Evolutionary conservation across 331 rosid species (phyloP).

Genomic region (Erythrophleum ivorense): DNA sequence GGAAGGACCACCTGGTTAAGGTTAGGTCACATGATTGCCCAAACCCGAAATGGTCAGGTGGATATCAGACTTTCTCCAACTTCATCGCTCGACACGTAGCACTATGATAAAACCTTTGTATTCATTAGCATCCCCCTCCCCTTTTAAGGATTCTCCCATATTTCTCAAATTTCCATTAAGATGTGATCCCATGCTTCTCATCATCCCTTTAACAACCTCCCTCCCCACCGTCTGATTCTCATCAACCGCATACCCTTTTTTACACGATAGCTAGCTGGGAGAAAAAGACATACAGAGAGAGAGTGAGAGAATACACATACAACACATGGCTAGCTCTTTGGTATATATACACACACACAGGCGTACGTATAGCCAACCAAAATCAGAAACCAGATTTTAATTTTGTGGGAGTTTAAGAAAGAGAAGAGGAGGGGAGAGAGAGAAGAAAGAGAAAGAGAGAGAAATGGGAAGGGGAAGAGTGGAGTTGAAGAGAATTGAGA

Average conservation of each 20-base stretch:
- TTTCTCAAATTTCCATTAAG: conserved; percentile 26
- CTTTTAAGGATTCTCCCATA: conserved; percentile 50
- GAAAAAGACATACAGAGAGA: not conserved
- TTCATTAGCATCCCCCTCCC: conserved; percentile 26
- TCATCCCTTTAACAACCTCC: not conserved
- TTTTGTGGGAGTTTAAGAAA: conserved; percentile 14
- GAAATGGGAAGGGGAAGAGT: conserved; percentile 92
- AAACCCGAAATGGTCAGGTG: conserved; percentile 55
- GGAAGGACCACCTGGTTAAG: conserved; percentile 52
- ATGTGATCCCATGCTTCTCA: conserved; percentile 25
- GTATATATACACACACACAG: not conserved
- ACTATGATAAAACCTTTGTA: conserved; percentile 8
- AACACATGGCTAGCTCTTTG: not conserved
- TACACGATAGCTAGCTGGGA: not conserved
- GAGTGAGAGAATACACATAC: not conserved
- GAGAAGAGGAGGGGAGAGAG: conserved; percentile 1
- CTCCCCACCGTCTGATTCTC: conserved; percentile 33
- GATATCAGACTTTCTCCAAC: conserved; percentile 43
- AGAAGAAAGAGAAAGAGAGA: conserved; percentile 30
- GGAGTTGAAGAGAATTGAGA: conserved; percentile 98
- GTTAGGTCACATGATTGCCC: conserved; percentile 76
- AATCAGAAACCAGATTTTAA: conserved; percentile 27
- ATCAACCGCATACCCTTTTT: not conserved
- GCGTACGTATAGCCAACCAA: conserved; percentile 29
- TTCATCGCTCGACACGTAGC: conserved; percentile 73